phyloP scores from a whole-genome alignment of 768 basidiomycete genomes.

The Phanerochaete sordida region DNA sequence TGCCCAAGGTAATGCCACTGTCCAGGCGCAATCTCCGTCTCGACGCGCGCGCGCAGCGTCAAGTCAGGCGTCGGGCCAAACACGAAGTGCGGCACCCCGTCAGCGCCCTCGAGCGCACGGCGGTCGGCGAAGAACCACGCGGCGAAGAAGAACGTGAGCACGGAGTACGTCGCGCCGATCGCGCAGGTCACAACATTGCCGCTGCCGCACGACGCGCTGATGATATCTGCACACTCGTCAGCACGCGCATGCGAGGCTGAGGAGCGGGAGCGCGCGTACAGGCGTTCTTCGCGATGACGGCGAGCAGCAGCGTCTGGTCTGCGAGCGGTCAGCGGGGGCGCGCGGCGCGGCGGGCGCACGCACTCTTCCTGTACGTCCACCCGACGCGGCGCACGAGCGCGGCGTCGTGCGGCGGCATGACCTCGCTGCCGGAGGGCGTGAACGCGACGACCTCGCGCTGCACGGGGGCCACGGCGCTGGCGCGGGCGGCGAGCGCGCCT shows the following conservation, averaged over 20 bases:
- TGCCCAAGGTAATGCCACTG: not conserved
- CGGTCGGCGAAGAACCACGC: not conserved
- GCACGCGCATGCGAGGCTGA: not conserved
- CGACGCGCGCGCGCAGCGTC: not conserved
- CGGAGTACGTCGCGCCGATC: not conserved
- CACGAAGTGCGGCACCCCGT: not conserved
- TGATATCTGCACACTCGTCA: not conserved
- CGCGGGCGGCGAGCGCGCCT: not conserved
- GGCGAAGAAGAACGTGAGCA: constrained; percentile 1
- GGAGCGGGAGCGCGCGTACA: not conserved
- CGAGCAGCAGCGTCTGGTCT: not conserved
- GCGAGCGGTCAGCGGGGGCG: not conserved
- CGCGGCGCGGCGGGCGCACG: not conserved
- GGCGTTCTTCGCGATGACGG: not conserved
- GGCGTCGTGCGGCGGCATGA: constrained; percentile 1
- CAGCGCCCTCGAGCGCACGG: not conserved
- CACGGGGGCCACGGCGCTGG: not conserved
- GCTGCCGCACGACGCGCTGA: not conserved
- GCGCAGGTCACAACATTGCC: not conserved
- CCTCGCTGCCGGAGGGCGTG: not conserved
- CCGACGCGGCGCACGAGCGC: not conserved
- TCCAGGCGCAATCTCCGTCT: not conserved
- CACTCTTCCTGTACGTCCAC: not conserved
- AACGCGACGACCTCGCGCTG: not conserved
- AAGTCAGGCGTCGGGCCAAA: not conserved